phyloP scores from a whole-genome alignment of 2,329 filamentous ascomycete species.

The Didymella glomerata region DNA sequence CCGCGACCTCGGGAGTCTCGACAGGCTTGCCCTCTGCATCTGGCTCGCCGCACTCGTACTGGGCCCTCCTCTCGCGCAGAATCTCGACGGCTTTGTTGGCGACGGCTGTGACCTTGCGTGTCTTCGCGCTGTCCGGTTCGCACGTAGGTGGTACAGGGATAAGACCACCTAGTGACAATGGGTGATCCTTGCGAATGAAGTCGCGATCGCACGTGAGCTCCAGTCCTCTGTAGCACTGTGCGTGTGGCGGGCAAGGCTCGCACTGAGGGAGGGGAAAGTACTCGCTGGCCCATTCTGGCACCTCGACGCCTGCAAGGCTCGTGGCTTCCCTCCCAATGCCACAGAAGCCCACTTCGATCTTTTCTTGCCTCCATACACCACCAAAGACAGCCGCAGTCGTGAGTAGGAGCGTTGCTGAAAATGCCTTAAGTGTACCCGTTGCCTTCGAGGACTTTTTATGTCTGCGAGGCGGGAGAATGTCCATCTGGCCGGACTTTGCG shows the following conservation, averaged over 20 bases:
- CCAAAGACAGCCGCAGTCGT: constrained; percentile 76
- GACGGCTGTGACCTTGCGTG: constrained; percentile 83
- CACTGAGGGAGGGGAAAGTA: constrained; percentile 74
- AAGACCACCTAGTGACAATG: constrained; percentile 80
- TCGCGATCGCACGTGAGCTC: constrained; percentile 83
- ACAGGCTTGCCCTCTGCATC: constrained; percentile 68
- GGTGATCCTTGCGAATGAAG: constrained; percentile 85
- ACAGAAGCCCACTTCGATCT: constrained; percentile 95
- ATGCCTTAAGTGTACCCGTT: constrained; percentile 64
- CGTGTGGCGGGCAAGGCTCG: constrained; percentile 88
- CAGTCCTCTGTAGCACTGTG: constrained; percentile 83
- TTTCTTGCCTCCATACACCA: constrained; percentile 91
- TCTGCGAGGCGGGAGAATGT: constrained; percentile 55
- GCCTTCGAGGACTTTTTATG: constrained; percentile 49
- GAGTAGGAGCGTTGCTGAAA: constrained; percentile 75
- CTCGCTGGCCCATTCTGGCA: constrained; percentile 77
- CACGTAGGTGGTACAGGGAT: constrained; percentile 89
- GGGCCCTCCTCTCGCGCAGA: constrained; percentile 82
- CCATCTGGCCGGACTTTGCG: constrained; percentile 62
- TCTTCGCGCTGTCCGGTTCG: constrained; percentile 93
- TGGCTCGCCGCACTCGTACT: constrained; percentile 87
- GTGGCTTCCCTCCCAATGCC: constrained; percentile 73
- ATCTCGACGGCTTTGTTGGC: constrained; percentile 88
- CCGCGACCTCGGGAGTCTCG: constrained; percentile 71
- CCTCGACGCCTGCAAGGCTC: constrained; percentile 66